phyloP scores from a whole-genome alignment of 768 basidiomycete species.

The Trametes punicea region DNA sequence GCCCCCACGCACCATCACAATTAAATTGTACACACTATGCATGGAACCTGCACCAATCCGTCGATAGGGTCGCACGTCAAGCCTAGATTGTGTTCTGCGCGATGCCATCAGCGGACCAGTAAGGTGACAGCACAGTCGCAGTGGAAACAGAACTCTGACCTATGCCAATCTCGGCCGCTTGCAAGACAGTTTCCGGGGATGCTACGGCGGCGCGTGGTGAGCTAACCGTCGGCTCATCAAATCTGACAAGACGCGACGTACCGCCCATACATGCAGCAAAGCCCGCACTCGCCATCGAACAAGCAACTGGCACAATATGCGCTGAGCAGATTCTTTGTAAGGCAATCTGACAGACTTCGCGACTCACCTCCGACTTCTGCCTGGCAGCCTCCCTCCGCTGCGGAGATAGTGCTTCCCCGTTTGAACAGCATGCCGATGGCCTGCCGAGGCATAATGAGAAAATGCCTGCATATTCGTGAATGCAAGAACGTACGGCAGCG shows the following conservation, averaged over 20 bases:
- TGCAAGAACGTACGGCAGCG: slow-evolving; percentile 58
- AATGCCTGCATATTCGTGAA: background rate
- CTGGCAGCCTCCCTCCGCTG: slow-evolving; percentile 94
- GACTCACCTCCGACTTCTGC: slow-evolving; percentile 86
- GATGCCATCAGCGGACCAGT: background rate
- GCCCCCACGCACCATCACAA: background rate
- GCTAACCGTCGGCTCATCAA: background rate
- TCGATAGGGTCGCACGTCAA: slow-evolving; percentile 95
- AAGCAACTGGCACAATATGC: slow-evolving; percentile 59
- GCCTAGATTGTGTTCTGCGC: slow-evolving; percentile 76
- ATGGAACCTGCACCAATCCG: slow-evolving; percentile 91
- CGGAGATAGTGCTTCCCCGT: slow-evolving; percentile 93
- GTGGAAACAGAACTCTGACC: slow-evolving; percentile 40
- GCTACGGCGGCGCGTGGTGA: slow-evolving; percentile 40
- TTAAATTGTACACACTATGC: slow-evolving; percentile 62
- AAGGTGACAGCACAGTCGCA: background rate
- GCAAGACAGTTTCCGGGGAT: slow-evolving; percentile 67
- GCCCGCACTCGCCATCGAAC: slow-evolving; percentile 93
- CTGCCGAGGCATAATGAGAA: slow-evolving; percentile 33
- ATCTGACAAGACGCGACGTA: slow-evolving; percentile 26
- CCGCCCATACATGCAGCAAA: slow-evolving; percentile 95
- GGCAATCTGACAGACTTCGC: too few relatives aligned
- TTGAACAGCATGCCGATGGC: slow-evolving; percentile 96
- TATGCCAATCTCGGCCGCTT: slow-evolving; percentile 89
- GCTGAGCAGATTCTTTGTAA: background rate